Evolutionary conservation across 371 early-diverging fungal genomes (phyloP), one percentile per base, ranked within the genome.

Genomic region (Mucor lusitanicus): DNA sequence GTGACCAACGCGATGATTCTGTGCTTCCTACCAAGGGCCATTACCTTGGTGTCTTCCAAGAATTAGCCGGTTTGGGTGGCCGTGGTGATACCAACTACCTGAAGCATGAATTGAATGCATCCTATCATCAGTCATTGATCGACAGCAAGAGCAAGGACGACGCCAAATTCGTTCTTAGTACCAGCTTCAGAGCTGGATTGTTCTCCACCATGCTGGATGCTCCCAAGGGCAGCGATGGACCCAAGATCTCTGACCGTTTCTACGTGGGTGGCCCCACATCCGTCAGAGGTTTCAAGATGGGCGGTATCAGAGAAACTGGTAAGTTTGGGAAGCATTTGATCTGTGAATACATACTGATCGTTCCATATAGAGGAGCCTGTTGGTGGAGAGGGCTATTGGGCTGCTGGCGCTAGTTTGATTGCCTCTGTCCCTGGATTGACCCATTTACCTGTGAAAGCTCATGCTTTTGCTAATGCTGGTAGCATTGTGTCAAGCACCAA

Each of bases 381-480:
- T 6, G 98, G 98, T 60, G 98, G 97, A n/a, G 92, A 96, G 65
- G 74, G 87, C 28, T 94, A 88, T 75, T 87, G 88, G 72, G 87
- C 92, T 17, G 89, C 88, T 0, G 97, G 97, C 0, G 70, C 91
- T n/a, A 91, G 92, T 67, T 74, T 95, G 62, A 86, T 94, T 58
- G 87, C 93, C 0, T 88, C 93, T 3, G 72, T 97, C 67, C 96
- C 96, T 12, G 88, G 84, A 23, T 73, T 92, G 9, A 64, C 69
- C 7, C 73, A 80, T 44, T 75, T 85, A 6, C 88, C 90, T 19
- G 77, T 97, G 48, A 89, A 87, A 63, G 92, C 88, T 1, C 98
- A 97, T 76, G 74, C 92, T 17, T 97, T 94, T 83, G 87, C 88
- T 35, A 97, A 97, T 74, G 94, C 90, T 1, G 98, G 98, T 33